Percentiles rank a stretch among this genome's conserved stretches.
Evolutionary conservation across 2,329 filamentous ascomycete species (phyloP).

Genomic region (Scedosporium dehoogii): DNA sequence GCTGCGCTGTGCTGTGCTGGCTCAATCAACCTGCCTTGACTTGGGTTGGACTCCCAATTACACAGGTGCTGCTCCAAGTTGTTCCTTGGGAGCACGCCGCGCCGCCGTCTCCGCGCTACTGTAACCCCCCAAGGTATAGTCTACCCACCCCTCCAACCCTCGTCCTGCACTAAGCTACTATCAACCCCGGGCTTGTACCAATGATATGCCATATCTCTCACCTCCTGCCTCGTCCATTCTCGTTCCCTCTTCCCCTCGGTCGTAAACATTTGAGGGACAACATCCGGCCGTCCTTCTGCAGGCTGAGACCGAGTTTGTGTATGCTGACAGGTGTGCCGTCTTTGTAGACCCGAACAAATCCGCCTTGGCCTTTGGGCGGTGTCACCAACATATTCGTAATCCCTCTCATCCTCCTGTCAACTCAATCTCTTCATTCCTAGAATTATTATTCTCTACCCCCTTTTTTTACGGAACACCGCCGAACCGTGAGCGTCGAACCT

Average conservation of each 20-base stretch:
- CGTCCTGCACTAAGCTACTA: not conserved
- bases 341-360: not conserved
- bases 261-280: not conserved
- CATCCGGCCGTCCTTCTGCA: not conserved
- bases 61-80: no score
- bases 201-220: not conserved
- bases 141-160: no score
- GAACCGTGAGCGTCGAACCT: not conserved
- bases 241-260: not conserved
- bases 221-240: not conserved
- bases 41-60: no score
- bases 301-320: not conserved
- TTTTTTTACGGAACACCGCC: not conserved
- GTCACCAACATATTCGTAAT: not conserved
- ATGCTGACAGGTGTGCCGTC: not conserved
- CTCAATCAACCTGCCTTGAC: no score
- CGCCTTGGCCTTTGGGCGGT: not conserved
- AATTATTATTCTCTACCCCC: not conserved
- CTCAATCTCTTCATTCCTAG: not conserved
- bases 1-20: no score
- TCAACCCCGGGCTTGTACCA: not conserved
- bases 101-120: no score
- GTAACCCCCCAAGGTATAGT: no score
- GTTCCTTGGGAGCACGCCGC: no score
- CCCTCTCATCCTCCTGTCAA: not conserved